Percentiles rank a stretch among this genome's conserved stretches.
phyloP scores from a whole-genome alignment of 306 rosid genomes.

The Acacia melanoxylon region DNA sequence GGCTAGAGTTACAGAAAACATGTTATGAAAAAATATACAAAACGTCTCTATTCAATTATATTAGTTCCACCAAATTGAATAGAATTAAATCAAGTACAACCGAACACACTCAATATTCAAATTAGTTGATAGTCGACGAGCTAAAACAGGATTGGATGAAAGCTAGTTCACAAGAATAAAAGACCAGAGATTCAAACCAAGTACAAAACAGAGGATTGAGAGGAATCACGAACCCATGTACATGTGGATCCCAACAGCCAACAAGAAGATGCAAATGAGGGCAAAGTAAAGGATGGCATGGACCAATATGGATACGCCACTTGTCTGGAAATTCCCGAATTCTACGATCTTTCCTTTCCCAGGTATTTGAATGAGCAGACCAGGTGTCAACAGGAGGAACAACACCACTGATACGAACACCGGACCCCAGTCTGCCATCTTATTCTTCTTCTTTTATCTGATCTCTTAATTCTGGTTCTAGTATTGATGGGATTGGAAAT shows the following conservation, averaged over 20 bases:
- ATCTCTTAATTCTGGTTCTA: slow-evolving; percentile 3
- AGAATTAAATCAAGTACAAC: not conserved
- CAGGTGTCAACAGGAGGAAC: slow-evolving; percentile 84
- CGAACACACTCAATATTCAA: not conserved
- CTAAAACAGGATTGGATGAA: not conserved
- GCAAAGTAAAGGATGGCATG: slow-evolving; percentile 78
- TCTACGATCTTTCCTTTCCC: slow-evolving; percentile 58
- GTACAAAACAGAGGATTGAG: not conserved
- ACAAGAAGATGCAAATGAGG: slow-evolving; percentile 81
- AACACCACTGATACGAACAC: slow-evolving; percentile 84
- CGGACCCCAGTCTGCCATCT: slow-evolving; percentile 98
- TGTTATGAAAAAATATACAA: not conserved
- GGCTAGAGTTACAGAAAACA: not conserved
- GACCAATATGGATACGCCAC: slow-evolving; percentile 74
- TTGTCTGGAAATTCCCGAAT: slow-evolving; percentile 83
- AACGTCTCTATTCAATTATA: too few species aligned
- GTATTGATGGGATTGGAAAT: slow-evolving; percentile 21
- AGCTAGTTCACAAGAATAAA: not conserved
- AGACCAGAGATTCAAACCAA: not conserved
- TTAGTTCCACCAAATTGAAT: not conserved
- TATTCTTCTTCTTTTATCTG: not conserved
- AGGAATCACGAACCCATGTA: slow-evolving; percentile 45
- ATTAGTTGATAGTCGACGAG: not conserved
- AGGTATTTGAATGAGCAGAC: slow-evolving; percentile 76
- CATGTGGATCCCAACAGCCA: slow-evolving; percentile 80